phyloP scores from a whole-genome alignment of 495 filamentous ascomycete genomes.

The Aspergillus bertholletiae region DNA sequence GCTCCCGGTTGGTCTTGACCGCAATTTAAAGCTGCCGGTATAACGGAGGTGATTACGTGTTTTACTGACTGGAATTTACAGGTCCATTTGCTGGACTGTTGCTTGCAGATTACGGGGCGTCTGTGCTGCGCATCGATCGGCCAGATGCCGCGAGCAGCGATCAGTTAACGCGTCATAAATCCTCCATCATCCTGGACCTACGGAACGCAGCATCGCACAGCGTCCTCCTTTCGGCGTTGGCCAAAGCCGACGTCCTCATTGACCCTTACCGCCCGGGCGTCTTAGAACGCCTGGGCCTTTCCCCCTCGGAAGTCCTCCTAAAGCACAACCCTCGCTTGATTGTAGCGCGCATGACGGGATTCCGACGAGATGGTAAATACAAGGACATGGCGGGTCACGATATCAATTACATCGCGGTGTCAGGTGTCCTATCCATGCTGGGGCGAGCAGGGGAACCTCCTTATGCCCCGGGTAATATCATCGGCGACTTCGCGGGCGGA shows the following conservation, averaged over 20 bases:
- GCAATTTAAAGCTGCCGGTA: background rate
- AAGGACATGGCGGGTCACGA: slow-evolving; percentile 91
- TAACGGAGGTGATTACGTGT: background rate
- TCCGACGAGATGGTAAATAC: slow-evolving; percentile 82
- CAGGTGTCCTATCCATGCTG: slow-evolving; percentile 72
- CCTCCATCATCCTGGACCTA: slow-evolving; percentile 72
- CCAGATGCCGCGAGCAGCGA: slow-evolving; percentile 46
- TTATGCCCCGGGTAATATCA: slow-evolving; percentile 74
- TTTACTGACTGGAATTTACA: slow-evolving; percentile 19
- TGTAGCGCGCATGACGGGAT: slow-evolving; percentile 83
- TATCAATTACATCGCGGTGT: slow-evolving; percentile 93
- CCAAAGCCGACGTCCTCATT: slow-evolving; percentile 71
- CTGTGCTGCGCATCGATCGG: slow-evolving; percentile 85
- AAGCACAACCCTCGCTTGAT: slow-evolving; percentile 73
- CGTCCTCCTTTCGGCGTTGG: slow-evolving; percentile 62
- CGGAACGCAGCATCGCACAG: slow-evolving; percentile 59
- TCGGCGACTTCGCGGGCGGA: slow-evolving; percentile 90
- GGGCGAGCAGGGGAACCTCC: slow-evolving; percentile 67
- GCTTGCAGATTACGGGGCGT: slow-evolving; percentile 83
- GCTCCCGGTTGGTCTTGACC: slow-evolving; percentile 64
- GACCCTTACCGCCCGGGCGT: slow-evolving; percentile 92
- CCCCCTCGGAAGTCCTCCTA: slow-evolving; percentile 57
- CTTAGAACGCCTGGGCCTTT: slow-evolving; percentile 76
- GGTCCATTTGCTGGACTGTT: slow-evolving; percentile 88
- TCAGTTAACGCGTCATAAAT: slow-evolving; percentile 72